These are phyloP conservation scores for Aegilops tauschii DNA, from an alignment of 176 grass and related monocot species.

Conservation along the genomic window DNA sequence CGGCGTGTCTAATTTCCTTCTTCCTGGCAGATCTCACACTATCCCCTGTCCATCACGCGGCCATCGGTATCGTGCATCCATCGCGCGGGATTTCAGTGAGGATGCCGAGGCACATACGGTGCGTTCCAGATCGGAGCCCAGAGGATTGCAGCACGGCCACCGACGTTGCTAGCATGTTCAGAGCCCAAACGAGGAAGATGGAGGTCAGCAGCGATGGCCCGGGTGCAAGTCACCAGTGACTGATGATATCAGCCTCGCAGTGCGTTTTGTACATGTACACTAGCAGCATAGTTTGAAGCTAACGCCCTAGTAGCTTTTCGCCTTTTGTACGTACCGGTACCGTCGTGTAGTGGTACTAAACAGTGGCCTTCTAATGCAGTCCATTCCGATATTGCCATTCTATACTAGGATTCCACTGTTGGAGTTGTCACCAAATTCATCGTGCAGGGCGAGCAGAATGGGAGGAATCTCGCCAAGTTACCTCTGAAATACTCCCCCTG, in stretches of 20 bases:
- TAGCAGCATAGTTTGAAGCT: conserved; percentile 14
- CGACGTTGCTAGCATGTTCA: conserved; percentile 74
- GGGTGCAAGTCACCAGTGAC: not conserved
- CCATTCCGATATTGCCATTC: not conserved
- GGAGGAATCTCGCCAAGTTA: not conserved
- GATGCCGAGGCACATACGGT: conserved; percentile 69
- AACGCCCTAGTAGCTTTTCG: not conserved
- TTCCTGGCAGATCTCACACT: conserved; percentile 65
- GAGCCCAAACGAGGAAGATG: conserved; percentile 76
- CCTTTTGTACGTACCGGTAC: not conserved
- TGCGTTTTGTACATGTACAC: conserved; percentile 21
- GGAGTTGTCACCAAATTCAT: not conserved
- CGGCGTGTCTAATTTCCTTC: not conserved
- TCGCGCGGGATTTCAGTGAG: conserved; percentile 84
- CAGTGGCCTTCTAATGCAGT: not conserved
- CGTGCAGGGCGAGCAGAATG: not conserved
- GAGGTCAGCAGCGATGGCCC: conserved; percentile 39
- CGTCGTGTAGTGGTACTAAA: not conserved
- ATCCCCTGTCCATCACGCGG: conserved; percentile 86
- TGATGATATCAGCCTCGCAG: not conserved
- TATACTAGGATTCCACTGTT: not conserved
- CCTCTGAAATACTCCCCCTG: not conserved
- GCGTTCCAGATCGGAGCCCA: conserved; percentile 51
- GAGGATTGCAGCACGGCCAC: conserved; percentile 64
- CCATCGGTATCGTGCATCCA: conserved; percentile 69